Evolutionary conservation across 768 basidiomycete species (phyloP).

Genomic region (Suillus bovinus): DNA sequence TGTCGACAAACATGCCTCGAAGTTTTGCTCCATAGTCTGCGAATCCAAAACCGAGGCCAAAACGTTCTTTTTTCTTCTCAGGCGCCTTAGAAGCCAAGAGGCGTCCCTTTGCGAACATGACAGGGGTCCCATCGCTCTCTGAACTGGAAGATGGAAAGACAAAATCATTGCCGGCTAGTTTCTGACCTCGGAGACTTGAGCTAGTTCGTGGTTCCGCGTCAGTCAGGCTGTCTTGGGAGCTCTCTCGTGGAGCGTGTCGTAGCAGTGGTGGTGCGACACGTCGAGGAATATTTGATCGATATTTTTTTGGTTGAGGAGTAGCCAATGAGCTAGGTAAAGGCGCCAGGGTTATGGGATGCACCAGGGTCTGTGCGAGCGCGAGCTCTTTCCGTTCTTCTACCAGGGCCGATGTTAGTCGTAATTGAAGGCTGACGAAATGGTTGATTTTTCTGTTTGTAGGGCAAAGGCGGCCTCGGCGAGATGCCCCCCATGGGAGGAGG

Average conservation of each 20-base stretch:
- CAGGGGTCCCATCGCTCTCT: slow-evolving; percentile 33
- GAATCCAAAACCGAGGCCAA: slow-evolving; percentile 31
- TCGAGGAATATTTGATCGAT: slow-evolving; percentile 28
- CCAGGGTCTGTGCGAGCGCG: slow-evolving; percentile 35
- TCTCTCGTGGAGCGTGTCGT: slow-evolving; percentile 14
- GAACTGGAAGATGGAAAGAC: slow-evolving; percentile 44
- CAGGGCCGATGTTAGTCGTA: neutral
- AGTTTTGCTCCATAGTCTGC: slow-evolving; percentile 14
- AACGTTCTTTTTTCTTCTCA: slow-evolving; percentile 26
- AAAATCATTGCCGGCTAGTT: slow-evolving; percentile 45
- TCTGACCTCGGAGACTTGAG: slow-evolving; percentile 32
- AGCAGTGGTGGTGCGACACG: slow-evolving; percentile 18
- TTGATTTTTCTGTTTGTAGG: slow-evolving; percentile 2
- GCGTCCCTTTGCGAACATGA: slow-evolving; percentile 21
- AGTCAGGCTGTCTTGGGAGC: neutral
- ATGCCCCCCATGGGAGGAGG: neutral
- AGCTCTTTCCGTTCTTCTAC: slow-evolving; percentile 20
- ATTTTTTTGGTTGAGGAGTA: slow-evolving; percentile 9
- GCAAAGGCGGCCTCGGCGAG: neutral
- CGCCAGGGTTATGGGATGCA: slow-evolving; percentile 12
- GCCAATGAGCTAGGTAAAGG: slow-evolving; percentile 11
- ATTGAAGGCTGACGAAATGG: slow-evolving; percentile 6
- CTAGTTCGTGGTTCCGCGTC: slow-evolving; percentile 27
- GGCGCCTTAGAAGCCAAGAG: slow-evolving; percentile 23
- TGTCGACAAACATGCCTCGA: slow-evolving; percentile 13